phyloP scores from a whole-genome alignment of 108 stramenopile genomes.

The Pseudonitzschia delicatissima region DNA sequence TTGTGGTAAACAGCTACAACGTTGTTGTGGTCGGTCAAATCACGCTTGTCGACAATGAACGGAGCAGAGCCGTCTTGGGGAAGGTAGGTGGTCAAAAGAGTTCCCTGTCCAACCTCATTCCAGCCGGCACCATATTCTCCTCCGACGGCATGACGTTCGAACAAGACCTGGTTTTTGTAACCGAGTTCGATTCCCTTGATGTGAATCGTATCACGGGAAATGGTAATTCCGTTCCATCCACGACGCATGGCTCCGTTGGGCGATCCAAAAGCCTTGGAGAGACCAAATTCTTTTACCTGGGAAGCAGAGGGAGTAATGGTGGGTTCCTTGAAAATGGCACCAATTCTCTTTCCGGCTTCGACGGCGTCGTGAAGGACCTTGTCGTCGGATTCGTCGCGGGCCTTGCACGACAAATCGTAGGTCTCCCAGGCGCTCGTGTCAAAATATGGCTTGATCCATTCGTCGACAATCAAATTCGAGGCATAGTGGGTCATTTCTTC shows the following conservation, averaged over 20 bases:
- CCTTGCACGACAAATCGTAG: constrained; percentile 89
- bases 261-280: constrained; percentile 85
- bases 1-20: constrained; percentile 97
- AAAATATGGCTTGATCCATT: constrained; percentile 95
- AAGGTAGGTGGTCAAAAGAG: constrained; percentile 89
- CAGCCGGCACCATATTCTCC: constrained; percentile 97
- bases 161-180: constrained; percentile 93
- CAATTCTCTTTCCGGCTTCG: constrained; percentile 83
- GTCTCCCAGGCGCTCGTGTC: constrained; percentile 82
- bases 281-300: constrained; percentile 89
- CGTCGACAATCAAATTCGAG: constrained; percentile 79
- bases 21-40: constrained; percentile 91
- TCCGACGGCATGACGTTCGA: constrained; percentile 96
- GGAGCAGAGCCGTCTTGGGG: constrained; percentile 83
- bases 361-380: constrained; percentile 90
- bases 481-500: constrained; percentile 98
- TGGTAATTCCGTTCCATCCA: constrained; percentile 98
- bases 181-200: constrained; percentile 96
- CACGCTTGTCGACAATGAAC: constrained; percentile 91
- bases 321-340: constrained; percentile 97
- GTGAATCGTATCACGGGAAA: constrained; percentile 96
- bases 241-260: constrained; percentile 96
- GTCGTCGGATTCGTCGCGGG: constrained; percentile 90
- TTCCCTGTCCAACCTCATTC: constrained; percentile 86
- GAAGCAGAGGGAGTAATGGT: constrained; percentile 92